A percentile compares a stretch with the other conserved stretches of the same genome.
Evolutionary conservation across 2,329 filamentous ascomycete species (phyloP).

Genomic region (Alternaria conjuncta): DNA sequence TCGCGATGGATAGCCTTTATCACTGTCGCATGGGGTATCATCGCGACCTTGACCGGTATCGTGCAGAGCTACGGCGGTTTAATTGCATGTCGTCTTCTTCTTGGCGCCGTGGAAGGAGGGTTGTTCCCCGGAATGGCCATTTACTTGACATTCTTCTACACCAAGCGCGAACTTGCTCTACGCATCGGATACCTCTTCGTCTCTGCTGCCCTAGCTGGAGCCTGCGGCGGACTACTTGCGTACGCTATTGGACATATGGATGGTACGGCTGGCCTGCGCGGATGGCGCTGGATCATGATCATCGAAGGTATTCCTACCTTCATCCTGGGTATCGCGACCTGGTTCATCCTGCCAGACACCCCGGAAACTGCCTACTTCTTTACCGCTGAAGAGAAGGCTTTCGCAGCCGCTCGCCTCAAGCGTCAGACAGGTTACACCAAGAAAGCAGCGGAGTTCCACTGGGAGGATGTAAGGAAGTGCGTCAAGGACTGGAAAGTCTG

Average conservation of each 20-base stretch:
- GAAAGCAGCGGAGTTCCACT: slow-evolving; percentile 62
- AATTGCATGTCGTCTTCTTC: slow-evolving; percentile 71
- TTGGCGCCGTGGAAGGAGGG: slow-evolving; percentile 73
- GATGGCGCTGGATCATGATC: slow-evolving; percentile 77
- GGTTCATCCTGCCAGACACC: slow-evolving; percentile 68
- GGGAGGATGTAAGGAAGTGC: slow-evolving; percentile 69
- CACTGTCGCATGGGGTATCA: slow-evolving; percentile 60
- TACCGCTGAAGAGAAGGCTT: slow-evolving; percentile 62
- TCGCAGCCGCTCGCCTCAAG: slow-evolving; percentile 60
- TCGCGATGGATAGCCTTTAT: slow-evolving; percentile 66
- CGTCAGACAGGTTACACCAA: slow-evolving; percentile 58
- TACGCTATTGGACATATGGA: slow-evolving; percentile 78
- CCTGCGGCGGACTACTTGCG: slow-evolving; percentile 74
- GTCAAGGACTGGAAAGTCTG: slow-evolving; percentile 80
- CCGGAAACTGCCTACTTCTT: slow-evolving; percentile 70
- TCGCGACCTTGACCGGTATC: slow-evolving; percentile 74
- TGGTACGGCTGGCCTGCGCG: slow-evolving; percentile 66
- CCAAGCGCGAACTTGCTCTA: slow-evolving; percentile 72
- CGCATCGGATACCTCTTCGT: slow-evolving; percentile 78
- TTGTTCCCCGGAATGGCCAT: slow-evolving; percentile 72
- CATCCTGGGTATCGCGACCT: slow-evolving; percentile 61
- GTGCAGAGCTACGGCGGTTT: slow-evolving; percentile 69
- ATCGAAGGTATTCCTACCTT: slow-evolving; percentile 64
- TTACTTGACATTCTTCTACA: slow-evolving; percentile 79
- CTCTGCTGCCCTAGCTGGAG: slow-evolving; percentile 72